phyloP scores from a whole-genome alignment of 352 stramenopile genomes.

The Bremia lactucae region DNA sequence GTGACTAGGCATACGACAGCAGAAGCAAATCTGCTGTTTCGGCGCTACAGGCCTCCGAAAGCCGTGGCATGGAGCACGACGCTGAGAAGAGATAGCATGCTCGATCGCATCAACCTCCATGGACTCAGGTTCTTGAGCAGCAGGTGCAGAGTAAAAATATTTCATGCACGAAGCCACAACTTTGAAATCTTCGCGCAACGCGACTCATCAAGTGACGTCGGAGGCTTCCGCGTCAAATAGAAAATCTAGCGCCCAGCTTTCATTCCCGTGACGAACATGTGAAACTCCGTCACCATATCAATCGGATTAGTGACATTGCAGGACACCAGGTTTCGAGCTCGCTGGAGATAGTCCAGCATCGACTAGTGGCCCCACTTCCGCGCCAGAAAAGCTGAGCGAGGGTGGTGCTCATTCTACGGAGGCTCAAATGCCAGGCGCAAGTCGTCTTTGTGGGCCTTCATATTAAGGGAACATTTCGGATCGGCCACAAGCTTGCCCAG shows the following conservation, averaged over 20 bases:
- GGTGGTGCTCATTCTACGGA: constrained; percentile 16
- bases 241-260: constrained; percentile 11
- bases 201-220: constrained; percentile 2
- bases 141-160: no score
- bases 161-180: no score
- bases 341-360: constrained; percentile 17
- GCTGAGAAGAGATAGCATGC: neutral
- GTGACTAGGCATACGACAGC: no score
- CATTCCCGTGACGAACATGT: no score
- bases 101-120: constrained; percentile 13
- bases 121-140: no score
- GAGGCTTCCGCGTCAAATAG: constrained; percentile 10
- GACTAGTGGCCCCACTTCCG: constrained; percentile 8
- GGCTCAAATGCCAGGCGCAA: constrained; percentile 10
- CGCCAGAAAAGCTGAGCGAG: constrained; percentile 4
- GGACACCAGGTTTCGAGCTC: constrained; percentile 9
- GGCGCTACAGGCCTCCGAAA: no score
- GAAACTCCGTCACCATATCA: constrained; percentile 12
- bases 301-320: constrained; percentile 5
- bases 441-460: constrained; percentile 4
- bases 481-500: no score
- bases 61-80: no score
- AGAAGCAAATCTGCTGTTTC: no score
- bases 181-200: constrained; percentile 11
- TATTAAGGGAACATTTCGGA: constrained; percentile 2